Evolutionary conservation across 768 basidiomycete genomes (phyloP), one percentile per base, ranked within the genome.

Genomic region (Tremella mesenterica): DNA sequence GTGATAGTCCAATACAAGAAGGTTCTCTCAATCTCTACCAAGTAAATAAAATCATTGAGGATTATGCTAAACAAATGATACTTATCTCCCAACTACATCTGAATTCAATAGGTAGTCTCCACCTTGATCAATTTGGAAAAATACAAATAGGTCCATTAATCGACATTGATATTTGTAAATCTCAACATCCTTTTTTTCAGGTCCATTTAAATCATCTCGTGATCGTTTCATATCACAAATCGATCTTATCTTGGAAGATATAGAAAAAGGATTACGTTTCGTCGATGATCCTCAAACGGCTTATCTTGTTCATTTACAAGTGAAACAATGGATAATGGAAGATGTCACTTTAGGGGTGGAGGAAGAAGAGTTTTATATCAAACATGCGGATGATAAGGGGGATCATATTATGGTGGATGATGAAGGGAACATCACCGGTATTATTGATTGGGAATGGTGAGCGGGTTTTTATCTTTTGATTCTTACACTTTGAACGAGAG

Each of bases 381-480:
- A 59, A 44, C 64, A 69, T 38, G 51, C 43, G 44, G 54, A 70
- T 26, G 58, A 64, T 25, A 63, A 57, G 30, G 69, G 62, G 13
- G 69, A 62, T 54, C 66, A 74, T 30, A 59, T 67, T 14, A 49
- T 73, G 29, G 56, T 69, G 27, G 59, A 69, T 38, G 54, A 65
- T 20, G 50, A 61, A 14, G 54, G 59, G 38, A 36, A 64, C 20
- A 60, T 71, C 34, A 45, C 56, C 3, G 61, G 63, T 14, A 60
- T 72, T 43, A 66, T 74, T 29, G 67, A 74, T 44, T 74, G 73
- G 73, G 73, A 74, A 50, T 70, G 60, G 60, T 58, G 30, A 44
- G 60, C 43, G 21, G 4, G 25, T 20, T 20, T 23, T 33, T 25
- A 53, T 33, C 12, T 13, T n/a, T n/a, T n/a, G n/a, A n/a, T n/a